Conservation (phyloP, 176 grass and related monocot species). For the Alopecurus myosuroides region DNA sequence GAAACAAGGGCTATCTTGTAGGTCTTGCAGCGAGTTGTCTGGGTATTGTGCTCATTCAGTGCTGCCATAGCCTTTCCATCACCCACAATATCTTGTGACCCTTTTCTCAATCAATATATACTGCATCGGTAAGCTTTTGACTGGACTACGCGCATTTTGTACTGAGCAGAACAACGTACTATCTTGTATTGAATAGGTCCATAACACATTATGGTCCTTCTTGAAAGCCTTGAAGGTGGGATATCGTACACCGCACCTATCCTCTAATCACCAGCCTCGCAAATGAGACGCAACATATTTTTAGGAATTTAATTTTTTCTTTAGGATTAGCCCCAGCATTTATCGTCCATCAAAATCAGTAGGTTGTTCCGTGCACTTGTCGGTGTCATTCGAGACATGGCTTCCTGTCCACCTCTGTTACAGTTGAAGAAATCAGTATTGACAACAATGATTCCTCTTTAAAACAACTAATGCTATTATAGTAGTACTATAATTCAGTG, state of each 20-base stretch:
- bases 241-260: not conserved
- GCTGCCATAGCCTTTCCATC: not conserved
- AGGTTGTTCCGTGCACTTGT: not conserved
- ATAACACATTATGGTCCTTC: constrained; percentile 12
- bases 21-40: not conserved
- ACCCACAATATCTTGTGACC: not conserved
- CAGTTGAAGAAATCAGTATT: constrained; percentile 11
- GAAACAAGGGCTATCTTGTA: not conserved
- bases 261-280: not conserved
- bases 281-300: not conserved
- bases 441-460: not conserved
- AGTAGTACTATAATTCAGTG: not conserved
- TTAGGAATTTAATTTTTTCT: too few species aligned
- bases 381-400: constrained; percentile 1
- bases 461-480: not conserved
- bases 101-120: too few species aligned
- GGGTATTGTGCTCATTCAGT: not conserved
- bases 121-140: not conserved
- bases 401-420: constrained; percentile 24
- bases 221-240: constrained; percentile 14
- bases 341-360: constrained; percentile 16
- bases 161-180: not conserved
- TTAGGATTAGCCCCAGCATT: not conserved
- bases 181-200: not conserved
- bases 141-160: not conserved